Base-by-base conservation (phyloP, 106 monocot species). In the Dendrobium officinale region DNA sequence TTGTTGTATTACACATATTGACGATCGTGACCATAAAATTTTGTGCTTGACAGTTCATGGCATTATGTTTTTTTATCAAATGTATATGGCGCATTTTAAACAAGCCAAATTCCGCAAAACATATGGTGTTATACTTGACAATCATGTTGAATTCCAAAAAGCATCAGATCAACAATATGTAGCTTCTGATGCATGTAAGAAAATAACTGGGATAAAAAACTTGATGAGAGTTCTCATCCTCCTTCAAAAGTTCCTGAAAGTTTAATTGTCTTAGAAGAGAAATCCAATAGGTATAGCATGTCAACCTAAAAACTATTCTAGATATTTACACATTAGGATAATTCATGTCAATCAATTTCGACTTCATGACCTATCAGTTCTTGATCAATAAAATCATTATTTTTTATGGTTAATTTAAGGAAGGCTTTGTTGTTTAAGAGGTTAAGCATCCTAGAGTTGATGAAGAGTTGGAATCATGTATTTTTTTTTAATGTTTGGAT, bases 381-480 rank as follows among this genome's bases (percentile, higher is more conserved):
- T 2, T 42, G 40, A 33, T 16, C 31, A 42, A 42, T 20, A 43
- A 74, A 74, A 74, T 19, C 42, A 19, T 42, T 74, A 19, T 4
- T 19, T 42, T 78, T 33, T n/a, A 9, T 4, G 31, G 33, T 24
- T 6, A 77, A 43, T 26, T 42, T 55, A 17, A 41, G 4, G 29
- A 82, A 78, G 58, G 70, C 78, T 42, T 10, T 86, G 45, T 31
- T 27, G 11, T 80, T 79, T 73, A 88, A 66, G 81, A 58, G 73
- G 9, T 2, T 33, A 17, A 51, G 19, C 61, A 87, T 13, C 59
- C 58, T 17, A 44, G 9, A 44, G 42, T 22, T 75, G 79, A 87
- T 26, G 26, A 55, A 44, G 18, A 9, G 6, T 7, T 41, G 22
- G 55, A 74, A 0, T 56, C 48, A 37, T 37, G 37, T 37, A 1